Conservation (phyloP, 306 rosid genomes). For the Fragaria nilgerrensis region DNA sequence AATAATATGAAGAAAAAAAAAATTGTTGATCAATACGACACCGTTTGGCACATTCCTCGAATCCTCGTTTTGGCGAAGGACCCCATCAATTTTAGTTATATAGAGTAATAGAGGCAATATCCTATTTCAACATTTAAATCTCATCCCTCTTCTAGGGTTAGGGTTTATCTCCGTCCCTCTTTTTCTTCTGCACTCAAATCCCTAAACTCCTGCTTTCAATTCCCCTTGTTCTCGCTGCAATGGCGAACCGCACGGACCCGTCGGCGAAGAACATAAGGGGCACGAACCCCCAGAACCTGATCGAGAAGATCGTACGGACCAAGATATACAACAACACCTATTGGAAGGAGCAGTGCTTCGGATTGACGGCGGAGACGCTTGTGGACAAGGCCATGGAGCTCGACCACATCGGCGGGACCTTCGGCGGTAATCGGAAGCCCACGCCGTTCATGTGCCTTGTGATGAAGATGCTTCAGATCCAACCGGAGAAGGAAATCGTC, state of each 20-base stretch:
- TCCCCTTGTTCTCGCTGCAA: slow-evolving; percentile 2
- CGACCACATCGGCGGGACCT: slow-evolving; percentile 92
- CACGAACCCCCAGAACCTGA: slow-evolving; percentile 90
- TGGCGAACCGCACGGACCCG: slow-evolving; percentile 99
- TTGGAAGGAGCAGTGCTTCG: slow-evolving; percentile 99
- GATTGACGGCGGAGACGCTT: slow-evolving; percentile 90
- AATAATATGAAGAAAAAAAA: too few relatives aligned
- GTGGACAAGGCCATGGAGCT: slow-evolving; percentile 99
- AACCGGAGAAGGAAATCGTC: slow-evolving; percentile 96
- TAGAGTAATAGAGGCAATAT: neutral
- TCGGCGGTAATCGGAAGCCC: slow-evolving; percentile 89
- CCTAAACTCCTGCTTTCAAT: neutral
- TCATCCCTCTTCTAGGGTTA: neutral
- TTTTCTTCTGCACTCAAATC: neutral
- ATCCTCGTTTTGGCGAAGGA: too few relatives aligned
- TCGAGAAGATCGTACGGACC: slow-evolving; percentile 92
- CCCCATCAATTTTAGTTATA: neutral
- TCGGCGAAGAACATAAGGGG: slow-evolving; percentile 93
- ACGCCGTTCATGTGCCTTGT: slow-evolving; percentile 96
- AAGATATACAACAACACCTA: slow-evolving; percentile 88
- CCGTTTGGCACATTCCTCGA: too few relatives aligned
- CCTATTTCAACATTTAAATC: neutral
- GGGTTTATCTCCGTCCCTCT: neutral
- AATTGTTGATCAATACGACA: too few relatives aligned
- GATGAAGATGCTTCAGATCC: slow-evolving; percentile 98